A percentile compares a stretch with the other conserved stretches of the same genome.
Conservation (phyloP, 805 yeast species). For the Candida lessepsii region DNA sequence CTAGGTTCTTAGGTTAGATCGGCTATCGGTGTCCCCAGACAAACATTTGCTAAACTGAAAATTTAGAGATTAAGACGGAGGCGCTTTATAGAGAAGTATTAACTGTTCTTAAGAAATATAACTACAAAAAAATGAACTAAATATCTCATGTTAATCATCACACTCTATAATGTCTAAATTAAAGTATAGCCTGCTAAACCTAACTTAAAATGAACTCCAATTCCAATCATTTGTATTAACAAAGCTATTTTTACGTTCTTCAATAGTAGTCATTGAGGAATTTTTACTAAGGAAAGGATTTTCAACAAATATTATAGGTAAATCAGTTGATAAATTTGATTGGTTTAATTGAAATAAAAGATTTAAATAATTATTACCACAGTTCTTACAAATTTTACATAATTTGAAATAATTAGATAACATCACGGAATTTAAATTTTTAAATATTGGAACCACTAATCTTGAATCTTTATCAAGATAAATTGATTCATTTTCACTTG, state of each 20-base stretch:
- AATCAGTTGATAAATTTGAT: slow-evolving; percentile 9
- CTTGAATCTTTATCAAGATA: slow-evolving; percentile 28
- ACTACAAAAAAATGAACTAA: background rate
- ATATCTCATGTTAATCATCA: too few species aligned
- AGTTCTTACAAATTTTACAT: slow-evolving; percentile 34
- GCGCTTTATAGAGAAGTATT: background rate
- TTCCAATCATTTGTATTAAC: slow-evolving; percentile 43
- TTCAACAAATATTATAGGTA: slow-evolving; percentile 27
- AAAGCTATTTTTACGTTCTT: slow-evolving; percentile 21
- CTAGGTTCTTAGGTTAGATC: too few species aligned
- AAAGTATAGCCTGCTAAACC: background rate
- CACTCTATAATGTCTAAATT: background rate
- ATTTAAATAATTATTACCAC: slow-evolving; percentile 25
- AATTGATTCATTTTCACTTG: slow-evolving; percentile 11
- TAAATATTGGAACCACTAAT: slow-evolving; percentile 36
- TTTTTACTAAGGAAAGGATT: slow-evolving; percentile 24
- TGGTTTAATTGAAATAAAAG: slow-evolving; percentile 16
- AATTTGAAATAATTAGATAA: slow-evolving; percentile 19
- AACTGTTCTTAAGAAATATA: background rate
- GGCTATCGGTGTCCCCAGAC: too few species aligned
- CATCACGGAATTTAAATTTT: slow-evolving; percentile 17
- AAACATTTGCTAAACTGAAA: too few species aligned
- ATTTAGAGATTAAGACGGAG: too few species aligned
- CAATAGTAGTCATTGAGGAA: slow-evolving; percentile 1
- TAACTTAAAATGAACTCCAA: slow-evolving; percentile 48